phyloP scores from a whole-genome alignment of 305 asterid genomes.

The Fraxinus xanthoxyloides region DNA sequence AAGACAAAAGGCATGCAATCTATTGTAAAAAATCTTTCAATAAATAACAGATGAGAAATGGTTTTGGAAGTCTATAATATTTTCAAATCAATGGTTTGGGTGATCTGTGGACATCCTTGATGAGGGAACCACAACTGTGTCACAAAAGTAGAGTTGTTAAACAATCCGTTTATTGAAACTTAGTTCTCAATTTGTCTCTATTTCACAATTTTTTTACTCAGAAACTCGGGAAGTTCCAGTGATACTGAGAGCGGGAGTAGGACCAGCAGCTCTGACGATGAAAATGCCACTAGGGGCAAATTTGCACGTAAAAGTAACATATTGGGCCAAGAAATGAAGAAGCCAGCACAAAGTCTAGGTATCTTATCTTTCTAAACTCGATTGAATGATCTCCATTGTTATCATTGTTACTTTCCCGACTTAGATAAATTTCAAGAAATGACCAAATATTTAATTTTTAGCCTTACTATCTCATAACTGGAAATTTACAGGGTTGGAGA shows the following conservation, averaged over 20 bases:
- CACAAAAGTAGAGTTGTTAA: neutral
- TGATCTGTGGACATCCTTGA: constrained; percentile 13
- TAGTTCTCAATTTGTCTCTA: neutral
- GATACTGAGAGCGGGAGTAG: constrained; percentile 42
- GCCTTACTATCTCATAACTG: neutral
- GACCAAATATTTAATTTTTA: constrained; percentile 1
- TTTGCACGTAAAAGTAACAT: constrained; percentile 34
- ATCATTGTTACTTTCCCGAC: constrained; percentile 16
- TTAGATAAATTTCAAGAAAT: neutral
- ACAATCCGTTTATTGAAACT: neutral
- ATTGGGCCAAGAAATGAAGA: constrained; percentile 32
- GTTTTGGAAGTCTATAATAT: neutral
- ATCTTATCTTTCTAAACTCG: constrained; percentile 14
- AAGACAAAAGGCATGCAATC: neutral
- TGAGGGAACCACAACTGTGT: neutral
- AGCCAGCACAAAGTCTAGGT: constrained; percentile 39
- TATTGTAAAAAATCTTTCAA: neutral
- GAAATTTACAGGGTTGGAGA: constrained; percentile 35
- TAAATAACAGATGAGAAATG: neutral
- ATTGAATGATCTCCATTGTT: constrained; percentile 3
- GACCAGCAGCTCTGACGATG: constrained; percentile 59
- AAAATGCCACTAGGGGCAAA: constrained; percentile 33
- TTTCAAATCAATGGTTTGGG: neutral
- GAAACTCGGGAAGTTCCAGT: constrained; percentile 70
- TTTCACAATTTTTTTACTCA: constrained; percentile 24